Evolutionary conservation across 352 stramenopile species (phyloP).

Genomic region (Peronosclerospora sorghi): DNA sequence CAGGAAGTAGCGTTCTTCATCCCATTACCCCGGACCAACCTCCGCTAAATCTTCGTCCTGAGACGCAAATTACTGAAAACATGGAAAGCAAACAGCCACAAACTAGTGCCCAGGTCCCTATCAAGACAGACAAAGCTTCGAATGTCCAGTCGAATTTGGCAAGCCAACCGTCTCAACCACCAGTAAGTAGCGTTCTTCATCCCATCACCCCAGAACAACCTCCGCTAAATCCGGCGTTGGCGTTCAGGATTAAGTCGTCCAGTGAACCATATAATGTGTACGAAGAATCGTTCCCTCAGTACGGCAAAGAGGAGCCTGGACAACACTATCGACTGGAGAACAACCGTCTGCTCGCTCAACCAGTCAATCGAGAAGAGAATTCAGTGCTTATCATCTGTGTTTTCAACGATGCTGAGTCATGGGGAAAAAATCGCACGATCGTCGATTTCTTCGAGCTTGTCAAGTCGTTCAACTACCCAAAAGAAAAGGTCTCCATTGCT

Average conservation of each 20-base stretch:
- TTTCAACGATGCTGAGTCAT: constrained; percentile 23
- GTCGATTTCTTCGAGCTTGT: constrained; percentile 25
- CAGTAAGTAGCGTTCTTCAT: constrained; percentile 7
- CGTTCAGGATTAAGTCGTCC: constrained; percentile 4
- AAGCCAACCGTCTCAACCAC: background rate
- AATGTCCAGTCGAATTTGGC: background rate
- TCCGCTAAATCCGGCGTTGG: constrained; percentile 3
- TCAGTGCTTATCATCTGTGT: constrained; percentile 20
- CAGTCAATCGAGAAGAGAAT: constrained; percentile 2
- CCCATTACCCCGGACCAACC: no score
- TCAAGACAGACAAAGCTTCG: no score
- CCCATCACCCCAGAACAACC: constrained; percentile 4
- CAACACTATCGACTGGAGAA: constrained; percentile 15
- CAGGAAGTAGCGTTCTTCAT: no score
- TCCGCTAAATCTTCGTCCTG: no score
- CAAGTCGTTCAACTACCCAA: constrained; percentile 16
- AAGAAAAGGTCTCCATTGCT: constrained; percentile 19
- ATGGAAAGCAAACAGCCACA: no score
- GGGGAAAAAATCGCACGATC: constrained; percentile 14
- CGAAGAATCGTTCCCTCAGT: constrained; percentile 9
- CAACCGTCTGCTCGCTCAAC: background rate
- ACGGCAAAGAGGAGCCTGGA: constrained; percentile 11
- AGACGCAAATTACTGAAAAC: no score
- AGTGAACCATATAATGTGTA: constrained; percentile 2
- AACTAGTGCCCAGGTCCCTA: no score